Evolutionary conservation across 176 grass and related monocot genomes (phyloP).

Genomic region (Canna indica): DNA sequence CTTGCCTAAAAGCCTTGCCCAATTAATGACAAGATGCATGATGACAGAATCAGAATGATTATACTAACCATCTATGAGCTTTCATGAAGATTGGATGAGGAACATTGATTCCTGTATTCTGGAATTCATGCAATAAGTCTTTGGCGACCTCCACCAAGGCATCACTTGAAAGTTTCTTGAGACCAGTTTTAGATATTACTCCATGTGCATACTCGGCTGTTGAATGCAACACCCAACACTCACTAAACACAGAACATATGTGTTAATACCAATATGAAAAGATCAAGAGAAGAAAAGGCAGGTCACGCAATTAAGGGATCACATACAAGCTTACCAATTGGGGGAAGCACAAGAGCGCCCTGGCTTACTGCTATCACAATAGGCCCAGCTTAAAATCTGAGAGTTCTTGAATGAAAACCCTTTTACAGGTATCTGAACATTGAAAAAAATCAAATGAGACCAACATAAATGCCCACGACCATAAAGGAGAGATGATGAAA

Average conservation of each 20-base stretch:
- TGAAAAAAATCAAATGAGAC: not conserved
- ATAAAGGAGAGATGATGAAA: not conserved
- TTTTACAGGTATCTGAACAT: conserved; percentile 56
- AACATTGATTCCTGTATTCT: conserved; percentile 48
- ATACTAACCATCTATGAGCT: conserved; percentile 87
- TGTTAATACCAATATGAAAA: not conserved
- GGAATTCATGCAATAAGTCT: conserved; percentile 76
- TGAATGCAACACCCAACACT: conserved; percentile 81
- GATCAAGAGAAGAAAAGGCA: not conserved
- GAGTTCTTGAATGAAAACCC: conserved; percentile 92
- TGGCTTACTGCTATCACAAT: conserved; percentile 81
- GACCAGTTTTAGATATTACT: conserved; percentile 47
- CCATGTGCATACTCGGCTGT: conserved; percentile 68
- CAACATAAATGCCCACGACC: not conserved
- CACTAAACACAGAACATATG: conserved; percentile 28
- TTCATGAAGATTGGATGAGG: conserved; percentile 77
- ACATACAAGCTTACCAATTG: conserved; percentile 31
- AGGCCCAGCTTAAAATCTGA: conserved; percentile 62
- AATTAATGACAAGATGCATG: conserved; percentile 12
- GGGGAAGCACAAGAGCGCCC: conserved; percentile 32
- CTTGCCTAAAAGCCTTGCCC: not conserved
- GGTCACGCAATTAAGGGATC: no score
- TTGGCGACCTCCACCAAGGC: conserved; percentile 65
- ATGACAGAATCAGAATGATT: conserved; percentile 8
- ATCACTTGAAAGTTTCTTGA: conserved; percentile 63